Base-by-base conservation (phyloP, 176 grass and related monocot species). In the Chloris gayana region DNA sequence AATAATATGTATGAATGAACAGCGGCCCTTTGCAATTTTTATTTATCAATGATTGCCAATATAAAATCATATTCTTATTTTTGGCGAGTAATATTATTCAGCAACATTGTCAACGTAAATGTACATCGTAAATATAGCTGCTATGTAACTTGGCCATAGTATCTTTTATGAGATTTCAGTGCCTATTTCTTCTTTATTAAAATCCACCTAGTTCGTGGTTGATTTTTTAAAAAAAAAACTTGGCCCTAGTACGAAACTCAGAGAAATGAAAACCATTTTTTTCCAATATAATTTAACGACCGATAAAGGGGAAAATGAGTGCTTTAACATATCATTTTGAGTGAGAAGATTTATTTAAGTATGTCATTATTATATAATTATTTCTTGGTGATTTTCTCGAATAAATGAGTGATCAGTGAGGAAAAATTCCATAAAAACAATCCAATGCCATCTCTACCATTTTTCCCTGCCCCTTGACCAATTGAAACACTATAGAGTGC, bases 401-500 rank as follows among this genome's bases (percentile, higher is more conserved):
- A n/a, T 6, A 46, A 76, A 38, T 0, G 22, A 34, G 31, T 18
- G 30, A 8, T 27, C 8, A 57, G 17, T 21, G 41, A 7, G 21
- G 50, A 57, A 1, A 32, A 70, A 59, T 14, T 22, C 29, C 62
- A 78, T 2, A 15, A 17, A 35, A 67, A 64, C 12, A 83, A 46
- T 29, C n/a, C 3, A 0, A 44, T 64, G 26, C 13, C 35, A 35
- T 82, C 59, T 77, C 73, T 56, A 42, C 9, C 79, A 33, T 60
- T 27, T 64, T 70, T 56, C 4, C 30, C 58, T 30, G 1, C 9
- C 47, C 37, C 54, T 73, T 50, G 42, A 68, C 60, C 32, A 68
- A 74, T 74, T 62, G 60, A 68, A 26, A 70, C 41, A 74, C 61
- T 70, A 87, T 82, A 72, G 15, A 19, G 57, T 68, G 59, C 11